Percentiles rank a stretch among this genome's conserved stretches.
Conservation (phyloP, 2,329 filamentous ascomycete species). For the Calycina marina region DNA sequence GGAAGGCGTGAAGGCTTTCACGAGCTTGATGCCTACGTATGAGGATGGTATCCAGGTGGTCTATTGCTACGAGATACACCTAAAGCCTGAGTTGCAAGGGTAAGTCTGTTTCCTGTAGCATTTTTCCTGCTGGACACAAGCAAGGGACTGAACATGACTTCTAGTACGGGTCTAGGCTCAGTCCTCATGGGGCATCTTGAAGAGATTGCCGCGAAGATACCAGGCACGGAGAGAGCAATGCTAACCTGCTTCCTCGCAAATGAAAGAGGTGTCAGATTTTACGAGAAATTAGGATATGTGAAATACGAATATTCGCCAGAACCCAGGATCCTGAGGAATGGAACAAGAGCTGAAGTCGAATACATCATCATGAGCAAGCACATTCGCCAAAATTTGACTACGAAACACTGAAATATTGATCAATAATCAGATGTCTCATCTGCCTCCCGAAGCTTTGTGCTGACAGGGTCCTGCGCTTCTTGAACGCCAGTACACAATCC, state of each 20-base stretch:
- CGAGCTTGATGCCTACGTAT: slow-evolving; percentile 57
- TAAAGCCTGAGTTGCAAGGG: slow-evolving; percentile 40
- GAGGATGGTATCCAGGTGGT: slow-evolving; percentile 52
- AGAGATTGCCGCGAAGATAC: slow-evolving; percentile 36
- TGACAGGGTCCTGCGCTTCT: too few species aligned
- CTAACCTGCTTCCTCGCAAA: slow-evolving; percentile 58
- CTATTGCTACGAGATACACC: slow-evolving; percentile 70
- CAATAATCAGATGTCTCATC: too few species aligned
- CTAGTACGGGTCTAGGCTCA: slow-evolving; percentile 46
- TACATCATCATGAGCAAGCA: slow-evolving; percentile 45
- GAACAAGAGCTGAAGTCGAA: slow-evolving; percentile 37
- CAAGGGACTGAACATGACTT: slow-evolving; percentile 2
- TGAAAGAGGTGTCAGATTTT: slow-evolving; percentile 40
- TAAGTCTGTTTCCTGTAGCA: too few species aligned
- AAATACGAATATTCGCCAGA: slow-evolving; percentile 40
- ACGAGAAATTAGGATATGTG: slow-evolving; percentile 42
- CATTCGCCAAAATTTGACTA: too few species aligned
- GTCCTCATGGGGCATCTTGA: slow-evolving; percentile 43
- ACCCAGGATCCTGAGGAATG: slow-evolving; percentile 36
- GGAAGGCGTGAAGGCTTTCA: slow-evolving; percentile 34
- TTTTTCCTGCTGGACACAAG: not conserved
- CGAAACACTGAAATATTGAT: too few species aligned
- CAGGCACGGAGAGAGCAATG: slow-evolving; percentile 51
- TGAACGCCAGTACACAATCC: too few species aligned
- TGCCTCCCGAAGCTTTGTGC: too few species aligned